Conservation (phyloP, 495 filamentous ascomycete species). For the Terfezia boudieri region DNA sequence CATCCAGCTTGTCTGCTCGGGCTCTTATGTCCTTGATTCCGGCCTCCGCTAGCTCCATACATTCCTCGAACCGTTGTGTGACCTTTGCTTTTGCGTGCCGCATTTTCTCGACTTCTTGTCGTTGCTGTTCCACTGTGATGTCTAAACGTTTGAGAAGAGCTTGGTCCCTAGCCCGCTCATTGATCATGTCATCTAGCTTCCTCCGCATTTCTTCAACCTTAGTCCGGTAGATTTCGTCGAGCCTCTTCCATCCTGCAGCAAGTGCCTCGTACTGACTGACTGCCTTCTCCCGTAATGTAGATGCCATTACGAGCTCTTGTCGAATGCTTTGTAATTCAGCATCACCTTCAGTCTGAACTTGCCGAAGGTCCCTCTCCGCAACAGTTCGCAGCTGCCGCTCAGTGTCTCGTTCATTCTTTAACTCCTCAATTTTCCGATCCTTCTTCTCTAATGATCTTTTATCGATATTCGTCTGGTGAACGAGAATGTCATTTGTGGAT, state of each 20-base stretch:
- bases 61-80: conserved; percentile 36
- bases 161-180: conserved; percentile 23
- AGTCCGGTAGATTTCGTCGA: conserved; percentile 36
- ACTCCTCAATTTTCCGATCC: conserved; percentile 56
- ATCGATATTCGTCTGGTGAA: conserved; percentile 47
- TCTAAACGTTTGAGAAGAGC: conserved; percentile 18
- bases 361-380: conserved; percentile 39
- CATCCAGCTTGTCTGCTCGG: conserved; percentile 7
- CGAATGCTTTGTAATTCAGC: conserved; percentile 39
- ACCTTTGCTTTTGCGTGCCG: conserved; percentile 34
- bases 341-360: conserved; percentile 37
- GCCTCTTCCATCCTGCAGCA: conserved; percentile 37
- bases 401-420: conserved; percentile 40
- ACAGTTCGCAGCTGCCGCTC: conserved; percentile 41
- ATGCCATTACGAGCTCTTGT: conserved; percentile 32
- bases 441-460: conserved; percentile 50
- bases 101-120: conserved; percentile 34
- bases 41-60: conserved; percentile 29
- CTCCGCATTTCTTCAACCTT: conserved; percentile 31
- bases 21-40: conserved; percentile 12
- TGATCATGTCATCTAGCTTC: conserved; percentile 25
- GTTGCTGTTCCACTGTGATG: conserved; percentile 29
- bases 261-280: conserved; percentile 49
- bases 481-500: conserved; percentile 41
- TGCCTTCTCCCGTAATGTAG: conserved; percentile 23